Evolutionary conservation across 345 rosid genomes (phyloP).

Genomic region (Noccaea caerulescens): DNA sequence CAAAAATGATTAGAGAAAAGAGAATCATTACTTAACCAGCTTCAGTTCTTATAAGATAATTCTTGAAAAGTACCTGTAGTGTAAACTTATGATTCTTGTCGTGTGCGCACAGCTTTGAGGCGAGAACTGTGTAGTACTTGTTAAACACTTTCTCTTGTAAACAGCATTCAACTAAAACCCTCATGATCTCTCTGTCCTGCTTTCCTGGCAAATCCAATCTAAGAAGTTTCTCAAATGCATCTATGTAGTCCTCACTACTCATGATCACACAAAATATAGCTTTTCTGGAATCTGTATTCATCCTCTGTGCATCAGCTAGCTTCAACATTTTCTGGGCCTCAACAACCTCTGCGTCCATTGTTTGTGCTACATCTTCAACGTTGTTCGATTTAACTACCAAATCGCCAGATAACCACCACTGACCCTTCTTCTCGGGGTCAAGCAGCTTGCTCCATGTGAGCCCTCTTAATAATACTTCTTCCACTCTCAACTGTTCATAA

Average conservation of each 20-base stretch:
- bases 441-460: constrained; percentile 90
- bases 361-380: constrained; percentile 70
- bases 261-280: constrained; percentile 93
- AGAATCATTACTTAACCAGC: not conserved
- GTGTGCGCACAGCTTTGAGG: constrained; percentile 80
- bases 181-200: constrained; percentile 92
- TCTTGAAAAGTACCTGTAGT: constrained; percentile 59
- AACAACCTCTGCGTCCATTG: constrained; percentile 76
- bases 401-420: constrained; percentile 91
- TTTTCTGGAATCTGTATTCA: constrained; percentile 89
- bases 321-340: constrained; percentile 91
- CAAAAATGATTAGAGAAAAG: not conserved
- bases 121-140: constrained; percentile 78
- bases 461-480: constrained; percentile 71
- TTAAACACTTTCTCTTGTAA: constrained; percentile 86
- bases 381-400: constrained; percentile 46
- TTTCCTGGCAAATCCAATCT: constrained; percentile 82
- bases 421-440: constrained; percentile 88
- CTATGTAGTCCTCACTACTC: constrained; percentile 92
- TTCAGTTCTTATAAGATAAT: constrained; percentile 3
- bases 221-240: constrained; percentile 88
- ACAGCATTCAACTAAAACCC: constrained; percentile 90
- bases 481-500: constrained; percentile 64
- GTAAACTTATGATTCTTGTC: constrained; percentile 91
- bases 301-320: constrained; percentile 91